Evolutionary conservation across 2,329 filamentous ascomycete genomes (phyloP), one percentile per base, ranked within the genome.

Genomic region (Fusarium heterosporum): DNA sequence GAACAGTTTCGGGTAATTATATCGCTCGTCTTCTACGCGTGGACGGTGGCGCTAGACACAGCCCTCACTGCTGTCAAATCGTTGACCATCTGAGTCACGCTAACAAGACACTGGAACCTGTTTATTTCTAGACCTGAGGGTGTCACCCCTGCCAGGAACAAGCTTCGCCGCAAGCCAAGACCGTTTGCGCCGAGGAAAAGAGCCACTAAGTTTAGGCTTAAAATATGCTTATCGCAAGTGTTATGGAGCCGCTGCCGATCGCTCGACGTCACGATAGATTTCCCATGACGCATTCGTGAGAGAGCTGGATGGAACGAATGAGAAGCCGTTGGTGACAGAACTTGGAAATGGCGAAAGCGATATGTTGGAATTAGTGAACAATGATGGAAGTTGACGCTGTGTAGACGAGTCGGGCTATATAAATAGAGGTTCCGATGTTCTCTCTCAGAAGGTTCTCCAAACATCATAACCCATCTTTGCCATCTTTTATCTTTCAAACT

Each of bases 211-310:
- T 53, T 68, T 64, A 67, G 62, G 50, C 53, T 67, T 52, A 13
- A 43, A 61, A 39, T 69, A 69, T 69, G 66, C 66, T 69, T 69
- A 69, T 69, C 66, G 49, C 41, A 12, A 46, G 14, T 14, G 17
- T 19, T 39, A 53, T 64, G 61, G 50, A 32, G 49, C 43, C 48
- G 16, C 32, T n/a, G 49, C 29, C 55, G 63, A 61, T 65, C 55
- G 16, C 9, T 64, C 66, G 51, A 69, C 66, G 66, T 69, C 66
- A 69, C 67, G 43, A 14, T 13, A 13, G 30, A 29, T 34, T 56
- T 45, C 28, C 28, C 52, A 69, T 69, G 66, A 69, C 66, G 66
- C 61, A 61, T 52, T 51, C 28, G 8, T 19, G 34, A 42, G n/a
- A 22, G n/a, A n/a, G 16, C 8, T 4, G 34, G 28, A 14, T 16